Evolutionary conservation across 1,139 yeast species (phyloP), one percentile per base, ranked within the genome.

Genomic region (Entelexis paramagnoliae): DNA sequence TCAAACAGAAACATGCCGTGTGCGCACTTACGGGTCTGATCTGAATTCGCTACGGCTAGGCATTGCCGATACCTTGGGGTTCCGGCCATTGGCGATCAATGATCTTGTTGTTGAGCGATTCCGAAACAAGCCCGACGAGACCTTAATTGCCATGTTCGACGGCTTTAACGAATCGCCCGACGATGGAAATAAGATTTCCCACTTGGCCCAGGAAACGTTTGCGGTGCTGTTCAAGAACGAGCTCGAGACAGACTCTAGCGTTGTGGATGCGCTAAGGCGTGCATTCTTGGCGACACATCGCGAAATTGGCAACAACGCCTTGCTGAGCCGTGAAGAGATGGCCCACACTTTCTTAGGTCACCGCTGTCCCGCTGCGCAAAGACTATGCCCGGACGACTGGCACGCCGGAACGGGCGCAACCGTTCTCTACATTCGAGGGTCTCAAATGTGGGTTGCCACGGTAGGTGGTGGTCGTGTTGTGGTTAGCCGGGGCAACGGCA

Each of bases 381-480:
- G 62, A 34, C 54, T 67, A 42, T 60, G 58, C 28, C 60, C 60
- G 10, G 83, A 81, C 24, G 97, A 89, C 64, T 77, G 81, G 9
- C 69, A 76, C 48, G 79, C 91, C n/a, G 98, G 98, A 13, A 83
- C 95, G 46, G 79, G 95, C 49, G 84, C 87, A 0, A 81, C 96
- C 0, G 79, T 88, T 19, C 74, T 87, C 13, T 93, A 86, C 64
- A 75, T 91, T 58, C 79, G 78, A 57, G 93, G 82, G 34, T 77
- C 77, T 53, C 75, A 73, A 54, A 67, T 89, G 30, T 88, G 82
- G 65, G 76, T 89, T 19, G 96, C 96, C 2, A 89, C 89, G 61
- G 78, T 85, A 51, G 99, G 99, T 62, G 97, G 91, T 63, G 79
- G 86, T 3, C 84, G 83, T 74, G 91, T 89, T 0, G 73, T 91